A percentile compares a stretch with the other conserved stretches of the same genome.
phyloP scores from a whole-genome alignment of 148 eudicot species.

The Talinum fruticosum region DNA sequence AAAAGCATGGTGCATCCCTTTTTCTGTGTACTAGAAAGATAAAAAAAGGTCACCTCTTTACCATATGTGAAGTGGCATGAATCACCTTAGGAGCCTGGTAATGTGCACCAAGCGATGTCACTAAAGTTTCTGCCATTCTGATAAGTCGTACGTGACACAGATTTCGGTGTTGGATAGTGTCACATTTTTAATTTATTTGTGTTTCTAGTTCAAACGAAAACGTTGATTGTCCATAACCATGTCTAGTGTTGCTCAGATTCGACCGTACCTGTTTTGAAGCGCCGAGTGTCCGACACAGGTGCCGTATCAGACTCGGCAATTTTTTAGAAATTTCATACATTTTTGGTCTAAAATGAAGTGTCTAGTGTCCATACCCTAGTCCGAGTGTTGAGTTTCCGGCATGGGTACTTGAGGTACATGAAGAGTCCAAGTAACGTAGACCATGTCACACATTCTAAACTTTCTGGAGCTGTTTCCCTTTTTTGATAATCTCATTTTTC shows the following conservation, averaged over 20 bases:
- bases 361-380: not conserved
- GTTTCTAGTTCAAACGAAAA: no score
- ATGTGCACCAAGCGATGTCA: not conserved
- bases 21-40: not conserved
- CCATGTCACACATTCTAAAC: no score
- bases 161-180: not conserved
- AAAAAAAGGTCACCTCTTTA: not conserved
- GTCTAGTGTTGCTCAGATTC: no score
- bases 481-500: constrained; percentile 3
- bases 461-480: not conserved
- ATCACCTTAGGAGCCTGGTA: not conserved
- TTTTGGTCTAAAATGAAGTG: not conserved
- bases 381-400: no score
- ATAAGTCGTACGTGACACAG: not conserved
- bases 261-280: no score
- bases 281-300: no score
- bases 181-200: no score
- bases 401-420: no score
- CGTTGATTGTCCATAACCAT: no score
- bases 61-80: not conserved
- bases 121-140: not conserved
- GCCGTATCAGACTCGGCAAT: no score
- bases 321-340: no score
- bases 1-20: not conserved
- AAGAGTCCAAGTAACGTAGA: no score